Base-by-base conservation (phyloP, 1,139 yeast species). In the Suhomyces guaymorum region DNA sequence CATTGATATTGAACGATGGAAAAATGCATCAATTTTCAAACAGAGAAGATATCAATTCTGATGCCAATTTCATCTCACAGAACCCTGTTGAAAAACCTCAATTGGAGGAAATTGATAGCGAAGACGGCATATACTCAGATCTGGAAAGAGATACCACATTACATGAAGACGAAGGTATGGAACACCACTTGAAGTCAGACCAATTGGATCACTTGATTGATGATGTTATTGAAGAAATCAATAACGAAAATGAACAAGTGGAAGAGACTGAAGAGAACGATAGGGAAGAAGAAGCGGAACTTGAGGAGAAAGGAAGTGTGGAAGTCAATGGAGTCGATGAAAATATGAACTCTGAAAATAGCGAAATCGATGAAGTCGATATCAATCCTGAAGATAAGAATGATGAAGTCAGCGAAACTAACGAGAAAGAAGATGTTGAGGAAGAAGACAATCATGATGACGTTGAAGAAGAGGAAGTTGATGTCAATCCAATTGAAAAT, bases 91-190 rank as follows among this genome's bases (percentile, higher is more conserved):
- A 12, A 5, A 27, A 17, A 4, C 31, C 35, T 7, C 24, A 15
- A 3, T 24, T 26, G 20, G 47, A 46, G 13, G 26, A 30, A 15
- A 17, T 20, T 15, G 24, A 8, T 2, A 14, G 16, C 8, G 39
- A 28, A 17, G 18, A n/a, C 15, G 21, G 17, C 7, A 26, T 16
- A 6, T 7, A 4, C 19, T n/a, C 24, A n/a, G 31, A 22, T 11
- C 18, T 15, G 9, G 24, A 20, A 9, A 18, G 15, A 9, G 13
- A 12, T 12, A 28, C 21, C 33, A 32, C 11, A 37, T 24, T 23
- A 32, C 30, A 32, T 8, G 41, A 39, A 22, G 26, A 23, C 17
- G 41, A 42, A n/a, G 33, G 32, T 8, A 19, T 24, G n/a, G 26
- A 30, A 7, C 23, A 21, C 10, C 23, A 9, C 10, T 21, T 21